Base-by-base conservation (phyloP, 2,329 filamentous ascomycete species). In the Trematosphaeria pertusa region DNA sequence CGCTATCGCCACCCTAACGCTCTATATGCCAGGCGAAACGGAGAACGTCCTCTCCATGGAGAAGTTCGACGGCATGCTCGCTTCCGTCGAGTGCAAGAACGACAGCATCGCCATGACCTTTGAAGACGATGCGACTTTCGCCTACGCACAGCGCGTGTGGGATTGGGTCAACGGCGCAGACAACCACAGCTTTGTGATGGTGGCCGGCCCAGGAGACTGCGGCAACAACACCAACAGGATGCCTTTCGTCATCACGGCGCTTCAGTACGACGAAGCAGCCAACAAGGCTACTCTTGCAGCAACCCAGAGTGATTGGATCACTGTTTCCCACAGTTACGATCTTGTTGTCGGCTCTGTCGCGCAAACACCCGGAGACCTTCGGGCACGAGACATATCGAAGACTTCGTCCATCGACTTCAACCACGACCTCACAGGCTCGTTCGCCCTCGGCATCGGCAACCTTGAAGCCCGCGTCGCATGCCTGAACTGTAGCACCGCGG, bases 121-220 rank as follows among this genome's bases (percentile, higher is more conserved):
- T 38, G 38, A 48, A 22, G 56, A 59, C 26, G 52, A 60, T 19
- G 41, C 41, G 3, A 41, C 53, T 2, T 61, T 61, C 31, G 45
- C 47, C 1, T 56, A 56, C 22, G 59, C 59, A 5, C 36, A 54
- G 24, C 31, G 42, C 14, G 41, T 47, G 5, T 63, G 59, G 59
- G 44, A 60, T 30, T 63, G 59, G 59, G 58, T 61, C 30, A 63
- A 63, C 31, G 58, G 52, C 8, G 54, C 48, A 5, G 55, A 60
- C 17, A 62, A 60, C 42, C 49, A 58, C 48, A 54, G 40, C 30
- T 61, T 62, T 34, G 47, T 62, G 3, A 54, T 58, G 47, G 45
- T 62, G 9, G 58, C 58, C 11, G 56, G 56, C 3, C 40, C 42
- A 6, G 50, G 56, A 15, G 56, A 63, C 34, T 63, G 59, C 32